Evolutionary conservation across 805 yeast species (phyloP).

Genomic region (Candida ponderosae): DNA sequence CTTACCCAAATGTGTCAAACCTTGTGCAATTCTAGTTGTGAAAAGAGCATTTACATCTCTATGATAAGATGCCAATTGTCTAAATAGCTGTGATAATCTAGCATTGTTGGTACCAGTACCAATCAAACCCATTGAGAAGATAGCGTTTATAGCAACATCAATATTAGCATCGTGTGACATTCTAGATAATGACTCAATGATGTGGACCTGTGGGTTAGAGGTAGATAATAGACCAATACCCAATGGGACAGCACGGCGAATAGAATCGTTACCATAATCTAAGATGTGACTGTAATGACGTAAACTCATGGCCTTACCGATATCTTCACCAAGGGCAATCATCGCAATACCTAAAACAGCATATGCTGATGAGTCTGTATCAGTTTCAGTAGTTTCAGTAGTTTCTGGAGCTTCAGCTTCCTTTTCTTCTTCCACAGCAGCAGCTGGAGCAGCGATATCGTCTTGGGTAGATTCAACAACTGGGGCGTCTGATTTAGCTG

Average conservation of each 20-base stretch:
- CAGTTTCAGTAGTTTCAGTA: constrained; percentile 23
- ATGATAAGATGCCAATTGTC: constrained; percentile 93
- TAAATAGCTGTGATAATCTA: constrained; percentile 87
- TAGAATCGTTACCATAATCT: constrained; percentile 93
- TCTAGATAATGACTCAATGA: constrained; percentile 91
- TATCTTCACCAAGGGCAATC: constrained; percentile 95
- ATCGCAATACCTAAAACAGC: constrained; percentile 93
- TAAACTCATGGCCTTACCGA: constrained; percentile 94
- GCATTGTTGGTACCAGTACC: constrained; percentile 99
- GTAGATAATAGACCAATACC: constrained; percentile 96
- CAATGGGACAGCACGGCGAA: constrained; percentile 90
- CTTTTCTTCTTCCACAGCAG: constrained; percentile 18
- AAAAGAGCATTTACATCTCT: constrained; percentile 87
- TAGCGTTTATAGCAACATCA: constrained; percentile 91
- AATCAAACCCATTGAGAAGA: constrained; percentile 94
- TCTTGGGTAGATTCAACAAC: constrained; percentile 21
- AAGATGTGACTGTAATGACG: constrained; percentile 96
- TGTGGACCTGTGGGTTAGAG: constrained; percentile 94
- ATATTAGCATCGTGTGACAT: constrained; percentile 93
- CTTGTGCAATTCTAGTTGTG: constrained; percentile 92
- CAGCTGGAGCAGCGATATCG: constrained; percentile 19
- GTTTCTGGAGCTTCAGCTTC: constrained; percentile 24
- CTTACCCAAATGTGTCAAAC: constrained; percentile 90
- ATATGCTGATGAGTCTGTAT: constrained; percentile 48
- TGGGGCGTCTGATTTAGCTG: constrained; percentile 18